These are phyloP conservation scores for Diplodia sapinea DNA, from an alignment of 2,329 filamentous ascomycete genomes.

Conservation along the genomic window DNA sequence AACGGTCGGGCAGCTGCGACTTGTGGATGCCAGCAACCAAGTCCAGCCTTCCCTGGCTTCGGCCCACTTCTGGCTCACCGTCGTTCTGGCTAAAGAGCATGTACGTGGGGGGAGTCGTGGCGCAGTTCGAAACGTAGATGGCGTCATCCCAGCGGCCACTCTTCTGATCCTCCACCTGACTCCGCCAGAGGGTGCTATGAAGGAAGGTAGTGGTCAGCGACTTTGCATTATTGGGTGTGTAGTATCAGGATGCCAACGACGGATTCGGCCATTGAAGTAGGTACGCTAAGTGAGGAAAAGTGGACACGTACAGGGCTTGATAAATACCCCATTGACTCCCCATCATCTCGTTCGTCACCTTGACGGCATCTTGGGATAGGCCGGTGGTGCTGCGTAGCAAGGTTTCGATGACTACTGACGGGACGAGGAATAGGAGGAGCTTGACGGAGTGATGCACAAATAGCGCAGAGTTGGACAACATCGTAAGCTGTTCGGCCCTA, in stretches of 20 bases:
- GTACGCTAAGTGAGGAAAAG: background rate
- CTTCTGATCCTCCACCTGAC: conserved; percentile 9
- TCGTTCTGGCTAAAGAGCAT: conserved; percentile 15
- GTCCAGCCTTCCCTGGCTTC: background rate
- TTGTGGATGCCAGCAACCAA: background rate
- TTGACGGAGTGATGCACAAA: conserved; percentile 10
- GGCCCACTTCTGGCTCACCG: background rate
- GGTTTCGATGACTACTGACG: background rate
- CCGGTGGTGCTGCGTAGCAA: conserved; percentile 1
- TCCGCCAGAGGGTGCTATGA: conserved; percentile 1
- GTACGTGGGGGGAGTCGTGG: background rate
- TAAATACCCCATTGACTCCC: conserved; percentile 16
- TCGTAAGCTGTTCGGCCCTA: background rate
- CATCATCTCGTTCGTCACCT: conserved; percentile 14
- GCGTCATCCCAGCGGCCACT: conserved; percentile 16
- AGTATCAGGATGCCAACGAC: background rate
- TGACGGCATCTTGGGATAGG: background rate
- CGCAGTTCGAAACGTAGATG: background rate
- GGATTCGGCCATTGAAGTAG: background rate
- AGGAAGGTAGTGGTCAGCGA: background rate
- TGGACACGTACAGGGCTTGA: conserved; percentile 17
- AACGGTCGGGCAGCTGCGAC: conserved; percentile 1
- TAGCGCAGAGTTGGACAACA: background rate
- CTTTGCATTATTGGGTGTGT: background rate
- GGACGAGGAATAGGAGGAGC: conserved; percentile 5